A percentile compares a stretch with the other conserved stretches of the same genome.
Evolutionary conservation across 192 early-diverging fungal genomes (phyloP).

Genomic region (Linnemannia schmuckeri): DNA sequence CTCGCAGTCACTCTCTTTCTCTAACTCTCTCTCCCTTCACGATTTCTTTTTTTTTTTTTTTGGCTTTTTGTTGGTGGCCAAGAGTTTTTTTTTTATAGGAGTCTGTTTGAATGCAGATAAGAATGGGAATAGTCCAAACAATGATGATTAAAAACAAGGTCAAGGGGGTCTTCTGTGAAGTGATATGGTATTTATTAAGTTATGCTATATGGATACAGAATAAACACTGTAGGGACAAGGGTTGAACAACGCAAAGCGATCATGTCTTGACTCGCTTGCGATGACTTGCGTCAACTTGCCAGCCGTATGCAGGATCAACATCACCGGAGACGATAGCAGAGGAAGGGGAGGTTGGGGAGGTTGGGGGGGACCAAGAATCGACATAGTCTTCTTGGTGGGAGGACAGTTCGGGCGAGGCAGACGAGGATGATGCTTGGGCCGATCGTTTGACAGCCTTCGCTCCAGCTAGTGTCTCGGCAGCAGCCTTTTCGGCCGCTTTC

Average conservation of each 20-base stretch:
- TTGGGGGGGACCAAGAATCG: constrained; percentile 19
- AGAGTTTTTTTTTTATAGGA: too few relatives aligned
- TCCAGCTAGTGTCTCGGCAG: constrained; percentile 11
- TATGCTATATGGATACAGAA: background rate
- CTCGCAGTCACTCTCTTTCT: background rate
- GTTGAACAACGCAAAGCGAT: background rate
- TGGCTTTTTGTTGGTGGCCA: background rate
- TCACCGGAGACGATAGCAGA: constrained; percentile 1
- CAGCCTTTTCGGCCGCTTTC: constrained; percentile 33
- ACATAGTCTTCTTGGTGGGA: constrained; percentile 1
- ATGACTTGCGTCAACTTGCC: background rate
- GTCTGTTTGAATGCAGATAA: too few relatives aligned
- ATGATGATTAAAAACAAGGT: too few relatives aligned
- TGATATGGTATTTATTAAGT: background rate
- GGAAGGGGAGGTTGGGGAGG: constrained; percentile 11
- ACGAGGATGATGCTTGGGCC: background rate
- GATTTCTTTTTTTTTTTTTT: too few relatives aligned
- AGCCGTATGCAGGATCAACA: constrained; percentile 5
- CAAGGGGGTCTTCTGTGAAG: too few relatives aligned
- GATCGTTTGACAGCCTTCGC: constrained; percentile 22
- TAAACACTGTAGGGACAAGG: background rate
- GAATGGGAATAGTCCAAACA: too few relatives aligned
- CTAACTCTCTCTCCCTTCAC: background rate
- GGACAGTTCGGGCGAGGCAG: background rate
- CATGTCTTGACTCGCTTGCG: constrained; percentile 25